Base-by-base conservation (phyloP, 495 filamentous ascomycete genomes). In the Rostrohypoxylon terebratum region DNA sequence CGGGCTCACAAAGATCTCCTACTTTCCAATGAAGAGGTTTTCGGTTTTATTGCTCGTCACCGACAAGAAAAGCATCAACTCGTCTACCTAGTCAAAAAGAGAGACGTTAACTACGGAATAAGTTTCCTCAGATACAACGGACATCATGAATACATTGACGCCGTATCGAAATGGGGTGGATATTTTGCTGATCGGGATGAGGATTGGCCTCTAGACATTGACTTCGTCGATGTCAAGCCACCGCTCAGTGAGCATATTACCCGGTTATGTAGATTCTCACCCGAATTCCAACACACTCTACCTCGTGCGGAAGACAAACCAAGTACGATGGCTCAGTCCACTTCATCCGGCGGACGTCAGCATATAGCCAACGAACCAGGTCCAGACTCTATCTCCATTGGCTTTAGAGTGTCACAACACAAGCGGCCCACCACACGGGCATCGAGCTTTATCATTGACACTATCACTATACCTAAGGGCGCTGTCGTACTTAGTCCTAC, bases 401-500 rank as follows among this genome's bases (percentile, higher is more conserved):
- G 25, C 1, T 61, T 63, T 38, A 25, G 31, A 1, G 6, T 60
- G 9, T 16, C 10, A 3, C 23, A 50, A 13, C 4, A 4, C 9
- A 25, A 50, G 6, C 4, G 25, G 25, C 0, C n/a, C 13, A 34
- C n/a, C 38, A 25, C 25, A 10, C 5, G 13, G 0, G 2, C 4
- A n/a, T n/a, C 51, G 6, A 21, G 0, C 25, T 20, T 34, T 11
- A 5, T 31, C 4, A 36, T 55, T 4, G 1, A 55, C 1, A 36
- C 36, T 8, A 28, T 69, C 50, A 8, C 21, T 44, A 21, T 64
- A 16, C 60, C 67, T 13, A 42, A 40, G 23, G 44, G 53, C 1
- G 16, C 28, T 33, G 16, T 59, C 42, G 53, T 69, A 0, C 1
- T 69, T 0, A 10, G 51, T 38, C 59, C 51, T 11, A 3, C 2